Evolutionary conservation across 2,329 filamentous ascomycete species (phyloP).

Genomic region (Diaporthe destruens): DNA sequence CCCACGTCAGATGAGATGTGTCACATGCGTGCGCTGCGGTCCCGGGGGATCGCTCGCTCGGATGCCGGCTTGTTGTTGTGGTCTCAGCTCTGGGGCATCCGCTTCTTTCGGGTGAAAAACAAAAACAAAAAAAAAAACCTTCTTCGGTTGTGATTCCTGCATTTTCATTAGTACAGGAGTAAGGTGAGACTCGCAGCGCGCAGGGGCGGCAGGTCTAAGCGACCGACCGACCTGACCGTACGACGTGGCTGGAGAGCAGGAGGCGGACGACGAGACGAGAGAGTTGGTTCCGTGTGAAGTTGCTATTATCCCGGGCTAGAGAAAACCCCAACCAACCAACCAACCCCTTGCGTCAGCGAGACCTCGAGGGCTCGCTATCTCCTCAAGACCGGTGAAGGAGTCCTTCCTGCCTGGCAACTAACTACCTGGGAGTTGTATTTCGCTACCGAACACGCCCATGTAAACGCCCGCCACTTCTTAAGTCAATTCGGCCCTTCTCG

Average conservation of each 20-base stretch:
- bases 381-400: neutral
- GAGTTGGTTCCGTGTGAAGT: neutral
- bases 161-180: neutral
- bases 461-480: neutral
- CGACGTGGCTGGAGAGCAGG: neutral
- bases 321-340: no score
- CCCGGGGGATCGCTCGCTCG: neutral
- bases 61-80: neutral
- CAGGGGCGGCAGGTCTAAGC: neutral
- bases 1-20: constrained; percentile 6
- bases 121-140: no score
- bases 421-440: neutral
- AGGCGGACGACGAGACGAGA: neutral
- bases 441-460: neutral
- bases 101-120: neutral
- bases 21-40: constrained; percentile 9
- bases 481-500: neutral
- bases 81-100: neutral
- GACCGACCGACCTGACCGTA: no score
- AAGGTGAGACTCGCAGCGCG: neutral
- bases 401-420: no score
- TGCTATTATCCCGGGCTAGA: neutral
- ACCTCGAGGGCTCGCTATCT: neutral
- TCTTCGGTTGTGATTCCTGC: neutral
- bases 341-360: neutral